Conservation (phyloP, 768 basidiomycete species). For the Tylopilus rubrobrunneus region DNA sequence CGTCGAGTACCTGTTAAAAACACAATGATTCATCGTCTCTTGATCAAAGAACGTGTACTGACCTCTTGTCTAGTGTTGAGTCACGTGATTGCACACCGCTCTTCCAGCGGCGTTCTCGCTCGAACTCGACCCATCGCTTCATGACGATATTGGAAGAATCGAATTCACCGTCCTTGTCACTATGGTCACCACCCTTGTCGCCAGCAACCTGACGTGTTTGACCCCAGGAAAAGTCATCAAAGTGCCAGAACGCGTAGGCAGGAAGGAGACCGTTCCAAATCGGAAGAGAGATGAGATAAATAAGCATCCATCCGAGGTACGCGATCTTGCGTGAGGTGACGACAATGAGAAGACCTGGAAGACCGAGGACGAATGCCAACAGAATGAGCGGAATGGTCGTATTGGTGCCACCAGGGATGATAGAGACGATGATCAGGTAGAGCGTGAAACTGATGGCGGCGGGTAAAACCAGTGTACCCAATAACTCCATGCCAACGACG, state of each 20-base stretch:
- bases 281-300: slow-evolving; percentile 89
- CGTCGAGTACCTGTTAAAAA: slow-evolving; percentile 61
- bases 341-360: slow-evolving; percentile 93
- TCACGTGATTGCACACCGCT: slow-evolving; percentile 81
- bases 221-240: slow-evolving; percentile 98
- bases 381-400: slow-evolving; percentile 90
- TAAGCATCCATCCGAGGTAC: slow-evolving; percentile 96
- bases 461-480: slow-evolving; percentile 93
- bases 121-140: slow-evolving; percentile 99
- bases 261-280: slow-evolving; percentile 98
- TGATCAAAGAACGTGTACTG: slow-evolving; percentile 21
- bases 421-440: slow-evolving; percentile 85
- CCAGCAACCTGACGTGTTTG: slow-evolving; percentile 84
- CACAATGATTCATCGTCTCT: slow-evolving; percentile 23
- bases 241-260: slow-evolving; percentile 97
- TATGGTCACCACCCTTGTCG: slow-evolving; percentile 66
- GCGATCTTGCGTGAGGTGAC: slow-evolving; percentile 92
- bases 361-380: slow-evolving; percentile 90
- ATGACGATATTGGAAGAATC: slow-evolving; percentile 96
- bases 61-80: slow-evolving; percentile 68
- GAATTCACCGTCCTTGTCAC: slow-evolving; percentile 96
- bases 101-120: slow-evolving; percentile 93
- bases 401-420: slow-evolving; percentile 74
- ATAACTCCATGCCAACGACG: slow-evolving; percentile 96
- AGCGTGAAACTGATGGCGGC: slow-evolving; percentile 97